Conservation (phyloP, 805 yeast genomes). For the Candida multigemmis region DNA sequence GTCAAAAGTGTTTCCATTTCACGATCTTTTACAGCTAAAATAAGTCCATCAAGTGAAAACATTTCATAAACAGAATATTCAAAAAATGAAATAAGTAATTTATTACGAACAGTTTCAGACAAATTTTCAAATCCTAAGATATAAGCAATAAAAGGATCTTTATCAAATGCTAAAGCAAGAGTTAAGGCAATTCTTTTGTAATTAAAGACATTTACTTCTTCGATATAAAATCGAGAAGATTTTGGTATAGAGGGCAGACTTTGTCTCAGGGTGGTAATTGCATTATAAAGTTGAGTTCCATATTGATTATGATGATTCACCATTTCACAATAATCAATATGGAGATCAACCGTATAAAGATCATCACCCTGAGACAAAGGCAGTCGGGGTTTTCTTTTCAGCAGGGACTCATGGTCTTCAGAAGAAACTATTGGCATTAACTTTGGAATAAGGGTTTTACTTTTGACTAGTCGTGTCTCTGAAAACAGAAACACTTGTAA, state of each 20-base stretch:
- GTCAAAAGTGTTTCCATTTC: constrained; percentile 24
- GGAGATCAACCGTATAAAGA: constrained; percentile 1
- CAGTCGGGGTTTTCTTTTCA: constrained; percentile 29
- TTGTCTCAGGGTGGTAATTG: constrained; percentile 7
- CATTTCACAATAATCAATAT: constrained; percentile 1
- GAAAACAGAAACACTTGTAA: too few relatives aligned
- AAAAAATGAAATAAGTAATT: constrained; percentile 39
- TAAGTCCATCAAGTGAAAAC: constrained; percentile 39
- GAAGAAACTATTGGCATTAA: too few relatives aligned
- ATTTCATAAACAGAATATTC: constrained; percentile 47
- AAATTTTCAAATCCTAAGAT: constrained; percentile 34
- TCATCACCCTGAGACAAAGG: constrained; percentile 22
- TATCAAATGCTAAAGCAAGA: constrained; percentile 42
- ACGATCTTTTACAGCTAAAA: constrained; percentile 39
- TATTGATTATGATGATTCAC: constrained; percentile 1
- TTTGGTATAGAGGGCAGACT: constrained; percentile 7
- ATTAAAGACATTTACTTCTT: constrained; percentile 25
- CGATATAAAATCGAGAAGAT: constrained; percentile 9
- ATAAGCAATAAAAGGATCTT: constrained; percentile 46
- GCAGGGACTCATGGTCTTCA: constrained; percentile 24
- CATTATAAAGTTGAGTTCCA: background rate
- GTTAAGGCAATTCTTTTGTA: constrained; percentile 49
- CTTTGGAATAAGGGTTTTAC: too few relatives aligned
- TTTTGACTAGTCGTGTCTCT: too few relatives aligned
- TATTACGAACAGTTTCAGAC: constrained; percentile 11